Base-by-base conservation (phyloP, 768 basidiomycete genomes). In the Psilocybe cyanescens region DNA sequence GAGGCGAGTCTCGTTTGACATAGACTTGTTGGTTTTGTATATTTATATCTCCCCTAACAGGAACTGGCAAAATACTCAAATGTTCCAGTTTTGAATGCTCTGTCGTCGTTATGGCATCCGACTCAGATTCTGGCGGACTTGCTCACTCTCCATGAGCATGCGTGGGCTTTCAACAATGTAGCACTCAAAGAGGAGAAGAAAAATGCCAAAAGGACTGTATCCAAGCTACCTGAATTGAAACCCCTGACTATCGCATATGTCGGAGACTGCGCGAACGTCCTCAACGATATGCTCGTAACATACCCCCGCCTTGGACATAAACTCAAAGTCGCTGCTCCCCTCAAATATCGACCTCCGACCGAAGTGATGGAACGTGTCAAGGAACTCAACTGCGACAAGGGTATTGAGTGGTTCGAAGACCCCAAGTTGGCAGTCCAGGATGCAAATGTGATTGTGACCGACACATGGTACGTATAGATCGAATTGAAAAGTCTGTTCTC, bases 231-330 rank as follows among this genome's bases (percentile, higher is more conserved):
- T 2, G 73, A 77, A 1, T 81, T 98, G 29, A 85, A 84, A 1
- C 90, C 95, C 0, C 82, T 98, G 59, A 99, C 95, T 1, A 78
- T 99, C 55, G 91, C 95, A 8, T 99, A 95, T 74, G 85, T 99
- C 58, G 97, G 97, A 7, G 97, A 99, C 77, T 89, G 90, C 24
- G 91, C 95, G 51, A 99, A 99, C 70, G 94, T 99, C 52, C 79
- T 97, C 59, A 93, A 99, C 73, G 97, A 98, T 74, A 95, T 99
- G 92, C 88, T 99, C 31, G 97, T 99, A 66, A 88, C 94, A 6
- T 92, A 90, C 71, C 97, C 96, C 35, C 88, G 97, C 47, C 77
- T 99, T 2, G 97, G 97, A 0, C 94, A 96, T 76, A 79, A 87
- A 49, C 73, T 99, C 31, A 89, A 91, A 57, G 81, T 99, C 35